These are phyloP conservation scores for Xerocomus amazonicus DNA, from an alignment of 1,284 basidiomycete species.

Conservation along the genomic window DNA sequence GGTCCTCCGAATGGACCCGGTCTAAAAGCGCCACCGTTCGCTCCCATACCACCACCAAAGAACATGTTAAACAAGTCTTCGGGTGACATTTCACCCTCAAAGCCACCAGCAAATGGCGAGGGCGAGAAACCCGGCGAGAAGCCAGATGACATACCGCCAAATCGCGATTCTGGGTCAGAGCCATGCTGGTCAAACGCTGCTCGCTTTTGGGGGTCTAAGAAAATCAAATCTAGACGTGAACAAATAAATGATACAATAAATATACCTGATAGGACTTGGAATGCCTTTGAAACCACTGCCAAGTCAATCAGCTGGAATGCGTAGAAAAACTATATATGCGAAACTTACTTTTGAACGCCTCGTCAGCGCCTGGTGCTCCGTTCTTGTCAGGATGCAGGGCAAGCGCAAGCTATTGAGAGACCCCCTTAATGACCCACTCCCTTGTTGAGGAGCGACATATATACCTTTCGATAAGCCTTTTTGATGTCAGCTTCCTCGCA, in stretches of 20 bases:
- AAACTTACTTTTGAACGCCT: constrained; percentile 93
- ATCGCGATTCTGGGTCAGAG: constrained; percentile 82
- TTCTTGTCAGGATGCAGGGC: constrained; percentile 98
- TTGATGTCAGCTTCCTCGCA: constrained; percentile 92
- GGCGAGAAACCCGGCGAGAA: constrained; percentile 50
- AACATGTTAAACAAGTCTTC: constrained; percentile 99
- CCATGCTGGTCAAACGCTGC: constrained; percentile 86
- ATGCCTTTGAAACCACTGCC: constrained; percentile 96
- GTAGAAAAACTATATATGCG: background rate
- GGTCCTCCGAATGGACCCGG: constrained; percentile 42
- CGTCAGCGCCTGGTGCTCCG: constrained; percentile 95
- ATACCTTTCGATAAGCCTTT: constrained; percentile 95
- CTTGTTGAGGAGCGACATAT: constrained; percentile 1
- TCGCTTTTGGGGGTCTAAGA: constrained; percentile 82
- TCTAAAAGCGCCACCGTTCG: constrained; percentile 43
- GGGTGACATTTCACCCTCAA: constrained; percentile 87
- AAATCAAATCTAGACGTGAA: constrained; percentile 5
- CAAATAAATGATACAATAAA: constrained; percentile 51
- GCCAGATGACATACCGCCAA: constrained; percentile 61
- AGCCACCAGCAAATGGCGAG: constrained; percentile 51
- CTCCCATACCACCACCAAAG: constrained; percentile 65
- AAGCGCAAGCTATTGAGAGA: constrained; percentile 70
- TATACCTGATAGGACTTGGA: constrained; percentile 85
- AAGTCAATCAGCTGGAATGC: constrained; percentile 9
- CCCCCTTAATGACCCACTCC: constrained; percentile 14